Percentiles rank a stretch among this genome's conserved stretches.
phyloP scores from a whole-genome alignment of 768 basidiomycete genomes.

The Lactifluus rugatus region DNA sequence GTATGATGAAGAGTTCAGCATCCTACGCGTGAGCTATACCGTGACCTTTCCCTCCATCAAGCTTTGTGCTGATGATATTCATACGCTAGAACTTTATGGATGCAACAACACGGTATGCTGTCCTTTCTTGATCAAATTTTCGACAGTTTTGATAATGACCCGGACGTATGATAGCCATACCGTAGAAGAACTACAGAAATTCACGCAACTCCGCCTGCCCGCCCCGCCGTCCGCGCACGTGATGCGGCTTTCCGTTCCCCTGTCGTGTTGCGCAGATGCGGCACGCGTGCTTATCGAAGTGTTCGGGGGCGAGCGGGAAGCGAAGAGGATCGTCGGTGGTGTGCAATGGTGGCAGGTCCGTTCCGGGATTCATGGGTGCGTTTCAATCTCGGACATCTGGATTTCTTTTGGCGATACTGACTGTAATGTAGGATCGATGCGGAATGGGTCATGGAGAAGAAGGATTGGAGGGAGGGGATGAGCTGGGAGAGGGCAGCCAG shows the following conservation, averaged over 20 bases:
- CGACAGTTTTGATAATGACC: neutral
- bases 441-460: slow-evolving; percentile 82
- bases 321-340: slow-evolving; percentile 68
- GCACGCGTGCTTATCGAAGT: slow-evolving; percentile 62
- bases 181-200: slow-evolving; percentile 74
- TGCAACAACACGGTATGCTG: slow-evolving; percentile 52
- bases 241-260: slow-evolving; percentile 59
- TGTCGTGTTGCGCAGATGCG: slow-evolving; percentile 64
- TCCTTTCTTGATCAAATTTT: neutral
- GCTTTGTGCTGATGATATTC: neutral
- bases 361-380: slow-evolving; percentile 57
- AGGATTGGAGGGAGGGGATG: slow-evolving; percentile 68
- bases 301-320: slow-evolving; percentile 70
- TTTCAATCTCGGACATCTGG: slow-evolving; percentile 15
- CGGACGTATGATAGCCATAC: slow-evolving; percentile 52
- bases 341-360: slow-evolving; percentile 98
- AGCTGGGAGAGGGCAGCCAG: slow-evolving; percentile 35
- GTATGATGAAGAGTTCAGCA: slow-evolving; percentile 70
- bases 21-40: slow-evolving; percentile 48
- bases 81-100: slow-evolving; percentile 54
- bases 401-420: slow-evolving; percentile 1
- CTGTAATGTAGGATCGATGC: slow-evolving; percentile 51
- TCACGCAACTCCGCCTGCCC: slow-evolving; percentile 70
- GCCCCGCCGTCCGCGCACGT: slow-evolving; percentile 80
- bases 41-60: neutral